Conservation (phyloP, 257 asterid genomes). For the Solanum appendiculatum region DNA sequence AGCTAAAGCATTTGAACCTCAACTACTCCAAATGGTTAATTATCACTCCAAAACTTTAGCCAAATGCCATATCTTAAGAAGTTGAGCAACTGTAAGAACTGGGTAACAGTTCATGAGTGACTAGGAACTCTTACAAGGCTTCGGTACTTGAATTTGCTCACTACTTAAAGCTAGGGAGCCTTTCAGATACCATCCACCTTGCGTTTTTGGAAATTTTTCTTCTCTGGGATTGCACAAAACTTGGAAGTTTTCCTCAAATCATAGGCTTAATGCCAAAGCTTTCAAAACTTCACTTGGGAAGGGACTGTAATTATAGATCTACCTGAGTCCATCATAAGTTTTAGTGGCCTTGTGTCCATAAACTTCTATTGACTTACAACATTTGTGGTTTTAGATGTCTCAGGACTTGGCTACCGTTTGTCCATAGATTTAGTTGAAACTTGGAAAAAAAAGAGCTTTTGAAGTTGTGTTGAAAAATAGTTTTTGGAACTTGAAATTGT, state of each 20-base stretch:
- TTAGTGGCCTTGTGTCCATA: not conserved
- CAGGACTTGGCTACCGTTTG: not conserved
- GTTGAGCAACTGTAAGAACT: conserved; percentile 3
- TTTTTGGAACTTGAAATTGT: not conserved
- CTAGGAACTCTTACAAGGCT: not conserved
- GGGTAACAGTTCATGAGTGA: not conserved
- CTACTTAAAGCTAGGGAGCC: not conserved
- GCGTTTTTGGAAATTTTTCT: not conserved
- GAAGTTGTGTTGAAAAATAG: not conserved
- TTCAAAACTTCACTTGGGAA: conserved; percentile 1
- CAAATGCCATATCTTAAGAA: not conserved
- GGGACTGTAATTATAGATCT: conserved; percentile 1
- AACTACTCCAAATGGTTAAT: not conserved
- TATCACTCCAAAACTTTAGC: not conserved
- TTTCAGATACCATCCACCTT: not conserved
- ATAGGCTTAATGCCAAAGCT: not conserved
- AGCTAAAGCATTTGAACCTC: conserved; percentile 4
- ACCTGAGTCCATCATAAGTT: not conserved
- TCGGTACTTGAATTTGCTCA: not conserved
- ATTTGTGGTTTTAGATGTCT: conserved; percentile 1
- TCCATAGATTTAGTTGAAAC: not conserved
- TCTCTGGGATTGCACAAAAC: conserved; percentile 1
- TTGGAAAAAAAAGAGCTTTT: not conserved
- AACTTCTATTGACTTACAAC: not conserved
- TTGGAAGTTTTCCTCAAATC: not conserved